These are phyloP conservation scores for Leptographium procerum DNA, from an alignment of 2,329 filamentous ascomycete species.

Conservation along the genomic window DNA sequence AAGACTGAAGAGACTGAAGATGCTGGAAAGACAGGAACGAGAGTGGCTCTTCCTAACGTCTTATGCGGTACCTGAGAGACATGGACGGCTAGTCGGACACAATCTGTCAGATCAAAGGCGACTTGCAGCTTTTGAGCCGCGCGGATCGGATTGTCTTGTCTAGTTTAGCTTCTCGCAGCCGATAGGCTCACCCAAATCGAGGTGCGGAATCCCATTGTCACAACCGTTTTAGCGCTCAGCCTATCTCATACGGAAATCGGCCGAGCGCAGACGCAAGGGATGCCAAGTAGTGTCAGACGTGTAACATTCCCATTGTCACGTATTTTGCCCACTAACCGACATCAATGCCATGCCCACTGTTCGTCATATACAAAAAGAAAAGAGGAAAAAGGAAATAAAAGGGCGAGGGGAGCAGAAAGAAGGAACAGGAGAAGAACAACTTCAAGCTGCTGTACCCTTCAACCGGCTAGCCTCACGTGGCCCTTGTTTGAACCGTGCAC, in stretches of 20 bases:
- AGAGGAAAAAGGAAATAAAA: too few relatives aligned
- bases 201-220: too few relatives aligned
- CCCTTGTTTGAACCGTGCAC: too few relatives aligned
- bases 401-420: too few relatives aligned
- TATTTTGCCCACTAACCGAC: not conserved
- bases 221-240: not conserved
- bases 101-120: not conserved
- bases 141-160: not conserved
- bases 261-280: not conserved
- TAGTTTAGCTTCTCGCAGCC: too few relatives aligned
- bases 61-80: not conserved
- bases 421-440: too few relatives aligned
- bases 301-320: not conserved
- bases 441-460: not conserved
- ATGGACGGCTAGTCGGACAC: not conserved
- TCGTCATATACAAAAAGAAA: not conserved
- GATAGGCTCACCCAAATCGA: too few relatives aligned
- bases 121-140: not conserved
- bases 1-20: not conserved
- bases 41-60: not conserved
- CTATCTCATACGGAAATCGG: not conserved
- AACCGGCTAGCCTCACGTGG: too few relatives aligned
- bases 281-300: not conserved
- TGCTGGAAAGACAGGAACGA: not conserved
- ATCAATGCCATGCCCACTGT: not conserved